Evolutionary conservation across 345 rosid genomes (phyloP).

Genomic region (Clarkia xantiana): DNA sequence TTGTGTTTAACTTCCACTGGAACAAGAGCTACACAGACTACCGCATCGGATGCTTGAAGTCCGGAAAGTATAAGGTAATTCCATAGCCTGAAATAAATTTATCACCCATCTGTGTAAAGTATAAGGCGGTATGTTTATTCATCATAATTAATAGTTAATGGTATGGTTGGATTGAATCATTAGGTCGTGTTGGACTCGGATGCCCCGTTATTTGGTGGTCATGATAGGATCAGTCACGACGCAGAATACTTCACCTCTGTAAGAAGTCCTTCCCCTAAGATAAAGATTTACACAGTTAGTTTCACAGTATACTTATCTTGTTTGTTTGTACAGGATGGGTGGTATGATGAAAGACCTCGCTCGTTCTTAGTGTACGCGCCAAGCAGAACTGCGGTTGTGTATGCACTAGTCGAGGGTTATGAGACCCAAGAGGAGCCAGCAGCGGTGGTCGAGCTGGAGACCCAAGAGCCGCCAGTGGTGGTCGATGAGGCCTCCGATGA

Average conservation of each 20-base stretch:
- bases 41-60: slow-evolving; percentile 64
- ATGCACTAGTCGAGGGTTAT: slow-evolving; percentile 46
- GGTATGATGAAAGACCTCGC: slow-evolving; percentile 50
- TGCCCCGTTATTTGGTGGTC: slow-evolving; percentile 63
- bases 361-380: slow-evolving; percentile 81
- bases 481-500: no score
- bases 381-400: slow-evolving; percentile 71
- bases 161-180: slow-evolving; percentile 1
- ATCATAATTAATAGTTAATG: neutral
- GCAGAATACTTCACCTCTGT: slow-evolving; percentile 65
- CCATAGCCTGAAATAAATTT: neutral
- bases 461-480: no score
- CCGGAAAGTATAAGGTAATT: slow-evolving; percentile 86
- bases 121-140: neutral
- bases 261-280: slow-evolving; percentile 31
- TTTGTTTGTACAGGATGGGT: slow-evolving; percentile 43
- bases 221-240: slow-evolving; percentile 38
- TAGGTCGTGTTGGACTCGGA: slow-evolving; percentile 83
- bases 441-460: neutral
- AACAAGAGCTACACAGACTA: slow-evolving; percentile 67
- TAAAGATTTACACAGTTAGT: neutral
- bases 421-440: neutral
- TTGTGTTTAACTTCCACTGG: slow-evolving; percentile 94
- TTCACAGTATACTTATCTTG: neutral
- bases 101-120: neutral